Base-by-base conservation (phyloP, 805 yeast species). In the Maudiozyma turicensis region DNA sequence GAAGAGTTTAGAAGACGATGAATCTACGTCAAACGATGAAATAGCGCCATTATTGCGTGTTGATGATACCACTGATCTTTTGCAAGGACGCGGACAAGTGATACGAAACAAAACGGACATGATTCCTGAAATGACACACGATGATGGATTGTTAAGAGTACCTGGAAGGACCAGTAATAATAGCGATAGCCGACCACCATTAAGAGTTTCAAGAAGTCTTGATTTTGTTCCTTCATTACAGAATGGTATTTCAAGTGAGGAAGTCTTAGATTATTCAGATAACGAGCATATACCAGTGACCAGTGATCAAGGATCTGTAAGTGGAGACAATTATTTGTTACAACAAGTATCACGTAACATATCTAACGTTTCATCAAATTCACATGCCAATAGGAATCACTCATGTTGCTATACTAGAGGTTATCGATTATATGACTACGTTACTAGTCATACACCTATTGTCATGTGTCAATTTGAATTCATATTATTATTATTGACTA, bases 401-500 rank as follows among this genome's bases (percentile, higher is more conserved):
- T 39, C 42, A 14, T 39, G 42, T 20, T 47, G 28, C 13, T 40
- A 43, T 6, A 26, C 33, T 32, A 20, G 34, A 9, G 45, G 47
- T 40, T 40, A 26, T 20, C 32, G 47, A 31, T 45, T 52, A 28
- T 47, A 45, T 26, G 46, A 49, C 11, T 55, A 52, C 41, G 30
- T 56, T 29, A 44, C 48, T 8, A 51, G 50, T 44, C 29, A 14
- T 20, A 29, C 38, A 47, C 30, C 46, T 44, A 41, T 31, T 14
- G 44, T 32, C 9, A 46, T 52, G 15, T 50, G 57, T 8, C 45
- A 48, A 15, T 48, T 47, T 13, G 64, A 61, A 47, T 48, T 54
- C 44, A 40, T 49, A 4, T 50, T 52, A n/a, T 46, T 61, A 33
- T 39, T 60, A 31, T 44, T 57, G 26, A 58, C 62, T 0, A 55